Base-by-base conservation (phyloP, 1,139 yeast genomes). In the Geotrichum siamense region DNA sequence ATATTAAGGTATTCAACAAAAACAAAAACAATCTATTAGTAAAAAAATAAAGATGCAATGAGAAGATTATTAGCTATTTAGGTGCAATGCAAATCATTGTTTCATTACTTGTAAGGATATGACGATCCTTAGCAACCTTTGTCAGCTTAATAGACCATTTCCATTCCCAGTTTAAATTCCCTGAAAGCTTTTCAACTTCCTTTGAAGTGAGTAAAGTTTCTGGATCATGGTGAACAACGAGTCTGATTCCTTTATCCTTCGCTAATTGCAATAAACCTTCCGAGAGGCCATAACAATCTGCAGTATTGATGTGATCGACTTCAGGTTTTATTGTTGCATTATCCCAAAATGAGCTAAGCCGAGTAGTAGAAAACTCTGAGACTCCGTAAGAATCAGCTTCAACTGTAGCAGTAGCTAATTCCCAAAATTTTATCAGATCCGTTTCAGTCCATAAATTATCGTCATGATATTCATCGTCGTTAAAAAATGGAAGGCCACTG, bases 261-360 rank as follows among this genome's bases (percentile, higher is more conserved):
- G 62, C 52, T 26, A 58, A 39, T 19, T 48, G 41, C 17, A 60
- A 48, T 16, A 61, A 53, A 12, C 56, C 56, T 10, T 61, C 58
- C 2, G 64, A 62, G 15, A 61, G 53, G 5, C 60, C 62, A 42
- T 63, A 60, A 48, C 64, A 61, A 39, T 60, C 65, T 8, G 53
- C 51, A 13, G 64, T 61, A 34, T 61, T 59, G 44, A 61, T 58
- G 35, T 58, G 62, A 49, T 60, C 57, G 17, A 60, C 53, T 5
- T 52, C 28, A 3, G 61, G 62, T 5, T 41, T 39, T 23, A 50
- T 47, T 13, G 42, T 39, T n/a, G 41, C 22, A 12, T 21, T 23
- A n/a, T 28, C 45, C n/a, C 57, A 26, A 13, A 59, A 43, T 5
- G 52, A 43, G 28, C 39, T 33, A 6, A 61, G 48, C 13, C 55